Evolutionary conservation across 2,329 filamentous ascomycete genomes (phyloP), one percentile per base, ranked within the genome.

Genomic region (Beauveria scarabaeidicola): DNA sequence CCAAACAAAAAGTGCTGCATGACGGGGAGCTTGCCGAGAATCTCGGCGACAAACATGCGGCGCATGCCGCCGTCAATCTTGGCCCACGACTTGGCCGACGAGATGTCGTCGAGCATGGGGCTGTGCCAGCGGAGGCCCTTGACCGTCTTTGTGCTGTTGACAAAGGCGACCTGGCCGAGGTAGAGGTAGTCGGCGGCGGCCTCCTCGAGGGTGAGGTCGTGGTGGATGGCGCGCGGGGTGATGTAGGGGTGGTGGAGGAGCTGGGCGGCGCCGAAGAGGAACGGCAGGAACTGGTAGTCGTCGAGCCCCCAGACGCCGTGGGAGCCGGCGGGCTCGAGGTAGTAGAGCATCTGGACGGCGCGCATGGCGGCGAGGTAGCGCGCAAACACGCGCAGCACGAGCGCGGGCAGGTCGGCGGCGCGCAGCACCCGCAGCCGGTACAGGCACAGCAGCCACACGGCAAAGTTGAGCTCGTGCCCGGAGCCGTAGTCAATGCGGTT

Each of bases 1-100:
- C 94, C 94, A 69, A 99, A 99, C 58, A 99, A 70, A 67, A 99
- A 99, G 72, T 99, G 95, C 75, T 99, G 94, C 91, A 97, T 97
- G 47, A 99, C 93, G 1, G 94, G 94, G 59, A 99, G 72, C 74
- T 99, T 99, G 36, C 89, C 86, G 55, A 99, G 74, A 1, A 99
- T 93, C 73, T 99, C 94, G 44, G 87, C 89, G 55, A 93, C 81
- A 69, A 97, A 97, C 95, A 99, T 99, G 65, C 91, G 89, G 62
- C 90, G 83, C 95, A 99, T 97, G 7, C 94, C 94, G 27, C 81
- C 88, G 72, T 97, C 92, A 53, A 99, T 89, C 78, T 99, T 99
- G 64, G 74, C 77, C 94, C 94, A 99, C 43, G 81, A 89, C 71
- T 90, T 92, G 17, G 93, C 89, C 1, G 90, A 87, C 3, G 89